These are phyloP conservation scores for Lyophyllum semitale DNA, from an alignment of 768 basidiomycete species.

Conservation along the genomic window DNA sequence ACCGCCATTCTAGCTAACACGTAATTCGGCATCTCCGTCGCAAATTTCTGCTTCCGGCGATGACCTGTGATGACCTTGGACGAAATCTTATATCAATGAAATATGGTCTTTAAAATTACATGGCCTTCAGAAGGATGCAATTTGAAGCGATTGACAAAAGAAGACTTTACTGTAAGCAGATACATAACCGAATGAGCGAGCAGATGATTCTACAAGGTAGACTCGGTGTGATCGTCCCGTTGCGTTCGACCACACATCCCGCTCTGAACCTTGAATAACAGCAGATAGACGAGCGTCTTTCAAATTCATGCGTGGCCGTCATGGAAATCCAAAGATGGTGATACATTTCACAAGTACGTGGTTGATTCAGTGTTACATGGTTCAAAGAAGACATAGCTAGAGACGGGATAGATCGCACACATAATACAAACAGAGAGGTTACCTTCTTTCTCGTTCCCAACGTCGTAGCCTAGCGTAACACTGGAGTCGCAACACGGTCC, in stretches of 20 bases:
- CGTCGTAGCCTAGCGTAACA: not conserved
- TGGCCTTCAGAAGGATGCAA: too few species aligned
- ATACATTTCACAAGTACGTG: not conserved
- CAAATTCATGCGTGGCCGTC: not conserved
- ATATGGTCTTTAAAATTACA: too few species aligned
- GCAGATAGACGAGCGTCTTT: not conserved
- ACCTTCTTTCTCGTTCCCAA: not conserved
- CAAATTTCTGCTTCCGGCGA: too few species aligned
- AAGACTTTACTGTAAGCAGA: too few species aligned
- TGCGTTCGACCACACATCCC: too few species aligned
- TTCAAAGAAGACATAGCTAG: not conserved
- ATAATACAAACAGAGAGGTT: not conserved
- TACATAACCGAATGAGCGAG: too few species aligned
- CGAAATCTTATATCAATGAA: not conserved
- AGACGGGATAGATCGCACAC: not conserved
- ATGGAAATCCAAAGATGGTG: not conserved
- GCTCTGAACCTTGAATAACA: too few species aligned
- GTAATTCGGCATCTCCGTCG: not conserved
- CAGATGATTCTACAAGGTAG: too few species aligned
- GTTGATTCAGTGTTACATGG: too few species aligned
- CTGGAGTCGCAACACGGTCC: not conserved
- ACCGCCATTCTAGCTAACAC: slow-evolving; percentile 34
- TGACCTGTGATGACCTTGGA: too few species aligned
- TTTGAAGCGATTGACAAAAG: too few species aligned
- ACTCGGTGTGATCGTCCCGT: too few species aligned